These are phyloP conservation scores for Aleurites moluccanus DNA, from an alignment of 441 rosid genomes.

Conservation along the genomic window DNA sequence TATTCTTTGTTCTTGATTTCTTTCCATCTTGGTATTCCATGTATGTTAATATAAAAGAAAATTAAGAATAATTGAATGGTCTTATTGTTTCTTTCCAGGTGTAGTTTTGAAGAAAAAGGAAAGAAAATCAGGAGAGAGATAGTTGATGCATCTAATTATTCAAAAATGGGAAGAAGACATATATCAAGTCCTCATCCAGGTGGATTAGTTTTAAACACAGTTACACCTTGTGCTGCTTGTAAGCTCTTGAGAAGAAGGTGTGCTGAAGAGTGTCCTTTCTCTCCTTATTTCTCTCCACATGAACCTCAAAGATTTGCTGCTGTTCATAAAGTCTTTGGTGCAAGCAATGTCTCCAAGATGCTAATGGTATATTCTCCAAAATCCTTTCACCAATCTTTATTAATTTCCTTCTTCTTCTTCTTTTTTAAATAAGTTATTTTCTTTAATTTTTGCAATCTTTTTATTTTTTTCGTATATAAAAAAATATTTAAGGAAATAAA, in stretches of 20 bases:
- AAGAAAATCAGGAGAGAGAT: constrained; percentile 77
- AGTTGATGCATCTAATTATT: constrained; percentile 45
- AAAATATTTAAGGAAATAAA: too few species aligned
- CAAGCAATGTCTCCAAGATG: constrained; percentile 88
- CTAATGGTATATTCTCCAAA: constrained; percentile 55
- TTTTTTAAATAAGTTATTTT: constrained; percentile 15
- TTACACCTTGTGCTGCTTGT: constrained; percentile 96
- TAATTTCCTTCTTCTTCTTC: constrained; percentile 1
- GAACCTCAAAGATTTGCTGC: constrained; percentile 93
- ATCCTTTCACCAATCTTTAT: background rate
- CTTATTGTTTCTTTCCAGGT: background rate
- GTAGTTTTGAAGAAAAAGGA: constrained; percentile 77
- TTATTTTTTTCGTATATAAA: too few species aligned
- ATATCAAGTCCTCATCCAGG: constrained; percentile 69
- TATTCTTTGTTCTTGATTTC: background rate
- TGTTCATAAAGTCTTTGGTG: constrained; percentile 93
- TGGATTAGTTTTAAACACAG: constrained; percentile 67
- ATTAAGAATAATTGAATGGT: too few species aligned
- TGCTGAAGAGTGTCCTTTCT: constrained; percentile 83
- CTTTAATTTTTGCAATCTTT: background rate
- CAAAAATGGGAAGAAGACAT: constrained; percentile 65
- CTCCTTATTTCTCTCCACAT: constrained; percentile 91
- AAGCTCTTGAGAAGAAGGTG: constrained; percentile 87
- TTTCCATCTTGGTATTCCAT: constrained; percentile 17
- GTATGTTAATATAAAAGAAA: too few species aligned